Evolutionary conservation across 1,284 basidiomycete genomes (phyloP), one percentile per base, ranked within the genome.

Genomic region (Pyrrhoderma noxium): DNA sequence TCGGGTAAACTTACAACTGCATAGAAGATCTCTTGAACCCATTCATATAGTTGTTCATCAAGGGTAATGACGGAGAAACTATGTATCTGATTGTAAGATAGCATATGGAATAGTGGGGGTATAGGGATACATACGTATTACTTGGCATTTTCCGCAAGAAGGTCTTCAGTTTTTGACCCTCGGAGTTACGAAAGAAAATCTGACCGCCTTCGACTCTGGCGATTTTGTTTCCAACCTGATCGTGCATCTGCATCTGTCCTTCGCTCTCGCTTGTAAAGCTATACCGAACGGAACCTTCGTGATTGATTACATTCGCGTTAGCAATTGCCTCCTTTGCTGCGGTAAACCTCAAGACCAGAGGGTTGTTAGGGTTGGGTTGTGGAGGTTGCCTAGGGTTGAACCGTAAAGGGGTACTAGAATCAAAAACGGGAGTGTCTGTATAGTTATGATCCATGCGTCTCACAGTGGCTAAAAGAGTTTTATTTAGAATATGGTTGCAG

Each of bases 11-110:
- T 31, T 21, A 54, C 52, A 21, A 49, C 23, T 9, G 52, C 52
- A 37, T 49, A 49, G 47, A 54, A 54, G 9, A 49, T 27, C 34
- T 54, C 52, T 25, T 53, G 52, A 9, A 53, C 36, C 34, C 48
- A 39, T 14, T 53, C 52, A 37, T 53, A 53, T 18, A 27, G 18
- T 18, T 27, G 38, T 18, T 41, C 52, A 22, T 49, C 27, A 23
- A 38, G 45, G 14, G 40, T 49, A 34, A 54, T 4, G 23, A 22
- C 14, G n/a, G 19, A 38, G 22, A 16, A 37, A 35, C 40, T 19
- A 36, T 7, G 23, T 21, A 19, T 16, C 16, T 19, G 8, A 7
- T 8, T 16, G 18, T n/a, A 31, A 8, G 22, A 14, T 13, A 35
- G 1, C 39, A 46, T 13, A 31, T n/a, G 35, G 43, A 19, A 36